Base-by-base conservation (phyloP, 345 rosid species). In the Brassica rapa region DNA sequence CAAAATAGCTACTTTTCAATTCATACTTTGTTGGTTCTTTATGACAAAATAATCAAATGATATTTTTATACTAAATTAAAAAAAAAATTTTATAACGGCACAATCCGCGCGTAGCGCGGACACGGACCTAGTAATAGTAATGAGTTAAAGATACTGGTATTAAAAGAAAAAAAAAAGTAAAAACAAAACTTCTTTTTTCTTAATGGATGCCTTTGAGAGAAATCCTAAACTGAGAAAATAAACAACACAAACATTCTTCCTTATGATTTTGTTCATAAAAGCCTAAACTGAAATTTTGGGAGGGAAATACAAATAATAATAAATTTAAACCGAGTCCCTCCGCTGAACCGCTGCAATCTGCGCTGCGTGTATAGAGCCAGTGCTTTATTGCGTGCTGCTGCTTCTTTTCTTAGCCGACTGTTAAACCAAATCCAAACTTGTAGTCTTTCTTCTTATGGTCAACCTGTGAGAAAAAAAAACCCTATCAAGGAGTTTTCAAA, bases 381-480 rank as follows among this genome's bases (percentile, higher is more conserved):
- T 51, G 76, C 83, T 70, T 51, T 64, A 65, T 75, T 75, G 67
- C 46, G 51, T 70, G 24, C 60, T 53, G 62, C 63, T n/a, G 71
- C 56, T 46, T 43, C 24, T 37, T 11, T 66, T 53, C 6, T 86
- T 82, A 90, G 25, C 98, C 98, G 0, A 92, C 93, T 7, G 97
- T 91, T 87, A 94, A 83, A 51, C 97, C 98, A 11, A 92, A 91
- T 5, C 98, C 98, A 37, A 94, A 94, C 74, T 91, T 92, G 95
- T 89, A 91, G 80, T 94, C 97, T 68, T 88, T 91, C 90, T 94
- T 92, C 89, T 69, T 87, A 72, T 92, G 97, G 83, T 94, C 98
- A 21, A 94, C 37, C 98, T 94, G 95, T 8, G 11, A 10, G 24
- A 60, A 59, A 75, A 43, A 71, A 61, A 51, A 56, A 23, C 35